These are phyloP conservation scores for Hygrophorus russula DNA, from an alignment of 768 basidiomycete genomes.

Conservation along the genomic window DNA sequence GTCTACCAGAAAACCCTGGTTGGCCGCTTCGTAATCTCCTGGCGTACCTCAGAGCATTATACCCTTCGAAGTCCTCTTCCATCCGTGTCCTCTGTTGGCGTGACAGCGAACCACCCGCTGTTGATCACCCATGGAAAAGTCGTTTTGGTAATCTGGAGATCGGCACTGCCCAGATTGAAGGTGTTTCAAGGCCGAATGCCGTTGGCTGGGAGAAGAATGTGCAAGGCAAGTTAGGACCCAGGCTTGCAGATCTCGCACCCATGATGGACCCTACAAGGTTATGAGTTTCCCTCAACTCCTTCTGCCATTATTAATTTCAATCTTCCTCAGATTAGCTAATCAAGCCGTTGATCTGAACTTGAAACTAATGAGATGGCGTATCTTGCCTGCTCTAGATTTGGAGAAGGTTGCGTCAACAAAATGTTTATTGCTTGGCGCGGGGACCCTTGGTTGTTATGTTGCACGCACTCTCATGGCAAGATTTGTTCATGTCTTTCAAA, in stretches of 20 bases:
- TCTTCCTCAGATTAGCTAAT: conserved; percentile 61
- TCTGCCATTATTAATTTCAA: background rate
- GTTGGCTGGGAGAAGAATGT: no score
- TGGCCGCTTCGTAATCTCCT: no score
- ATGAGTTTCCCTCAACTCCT: background rate
- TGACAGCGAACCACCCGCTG: no score
- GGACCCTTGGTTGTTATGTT: conserved; percentile 95
- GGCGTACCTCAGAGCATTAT: no score
- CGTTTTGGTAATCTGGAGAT: no score
- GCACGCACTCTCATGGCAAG: conserved; percentile 80
- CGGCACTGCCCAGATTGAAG: no score
- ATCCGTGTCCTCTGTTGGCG: no score
- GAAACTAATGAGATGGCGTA: conserved; percentile 97
- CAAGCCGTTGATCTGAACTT: conserved; percentile 98
- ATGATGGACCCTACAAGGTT: conserved; percentile 92
- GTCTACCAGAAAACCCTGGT: no score
- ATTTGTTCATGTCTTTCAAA: conserved; percentile 6
- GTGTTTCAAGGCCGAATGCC: no score
- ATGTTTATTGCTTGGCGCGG: conserved; percentile 87
- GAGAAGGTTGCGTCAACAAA: conserved; percentile 74
- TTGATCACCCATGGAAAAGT: no score
- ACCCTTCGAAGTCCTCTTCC: no score
- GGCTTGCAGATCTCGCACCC: conserved; percentile 82
- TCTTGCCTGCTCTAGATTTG: conserved; percentile 79
- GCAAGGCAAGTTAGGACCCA: conserved; percentile 71